Percentiles rank a stretch among this genome's conserved stretches.
These are phyloP conservation scores for Barnettozyma sp. DNA, from an alignment of 805 yeast species.

Conservation along the genomic window DNA sequence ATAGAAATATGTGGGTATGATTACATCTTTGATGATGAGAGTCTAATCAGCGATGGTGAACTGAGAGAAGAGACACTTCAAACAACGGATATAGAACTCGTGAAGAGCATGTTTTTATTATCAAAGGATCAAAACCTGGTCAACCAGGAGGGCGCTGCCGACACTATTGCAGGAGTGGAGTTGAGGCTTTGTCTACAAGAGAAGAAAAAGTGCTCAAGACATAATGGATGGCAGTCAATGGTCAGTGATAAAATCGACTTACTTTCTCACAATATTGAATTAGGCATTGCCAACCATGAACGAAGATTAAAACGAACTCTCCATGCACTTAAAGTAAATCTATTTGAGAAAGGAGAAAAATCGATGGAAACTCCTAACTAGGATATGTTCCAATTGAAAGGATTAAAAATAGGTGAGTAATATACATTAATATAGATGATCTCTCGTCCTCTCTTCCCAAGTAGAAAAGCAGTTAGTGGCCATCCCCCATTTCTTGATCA, in stretches of 20 bases:
- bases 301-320: slow-evolving; percentile 27
- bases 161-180: too few species aligned
- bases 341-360: slow-evolving; percentile 26
- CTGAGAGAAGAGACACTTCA: slow-evolving; percentile 19
- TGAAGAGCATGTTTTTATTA: slow-evolving; percentile 8
- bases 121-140: too few species aligned
- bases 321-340: slow-evolving; percentile 32
- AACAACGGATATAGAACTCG: slow-evolving; percentile 10
- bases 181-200: slow-evolving; percentile 42
- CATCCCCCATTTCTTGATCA: not conserved
- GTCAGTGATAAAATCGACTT: slow-evolving; percentile 30
- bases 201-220: slow-evolving; percentile 49
- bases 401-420: too few species aligned
- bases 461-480: not conserved
- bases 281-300: slow-evolving; percentile 17
- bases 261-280: slow-evolving; percentile 26
- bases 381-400: too few species aligned
- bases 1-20: slow-evolving; percentile 52
- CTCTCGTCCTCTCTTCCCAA: too few species aligned
- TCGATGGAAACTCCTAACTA: too few species aligned
- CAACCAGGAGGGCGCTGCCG: slow-evolving; percentile 4
- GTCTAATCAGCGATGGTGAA: slow-evolving; percentile 6
- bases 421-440: too few species aligned
- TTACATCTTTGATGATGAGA: slow-evolving; percentile 17
- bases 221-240: slow-evolving; percentile 42